Evolutionary conservation across 2,329 filamentous ascomycete species (phyloP).

Genomic region (Alternaria sp.): DNA sequence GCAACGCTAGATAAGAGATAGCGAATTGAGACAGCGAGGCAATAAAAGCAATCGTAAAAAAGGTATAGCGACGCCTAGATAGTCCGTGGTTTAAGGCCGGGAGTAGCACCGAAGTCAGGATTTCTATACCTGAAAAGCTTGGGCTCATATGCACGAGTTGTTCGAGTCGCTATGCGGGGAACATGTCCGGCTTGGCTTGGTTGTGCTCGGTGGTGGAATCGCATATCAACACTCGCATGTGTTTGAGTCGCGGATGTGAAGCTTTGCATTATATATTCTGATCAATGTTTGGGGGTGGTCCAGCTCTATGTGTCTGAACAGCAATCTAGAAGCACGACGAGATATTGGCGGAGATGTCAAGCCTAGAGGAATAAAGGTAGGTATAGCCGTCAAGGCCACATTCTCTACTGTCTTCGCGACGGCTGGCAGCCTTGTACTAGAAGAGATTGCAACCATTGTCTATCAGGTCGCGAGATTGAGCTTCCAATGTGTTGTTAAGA

Average conservation of each 20-base stretch:
- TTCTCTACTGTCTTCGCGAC: not conserved
- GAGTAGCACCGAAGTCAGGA: not conserved
- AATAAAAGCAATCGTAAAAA: not conserved
- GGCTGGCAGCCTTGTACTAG: not conserved
- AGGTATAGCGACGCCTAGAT: not conserved
- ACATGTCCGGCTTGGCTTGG: not conserved
- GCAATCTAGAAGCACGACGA: not conserved
- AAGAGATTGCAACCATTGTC: not conserved
- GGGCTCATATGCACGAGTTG: not conserved
- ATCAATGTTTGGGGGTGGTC: not conserved
- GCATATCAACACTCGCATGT: not conserved
- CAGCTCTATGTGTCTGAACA: not conserved
- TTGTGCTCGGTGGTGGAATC: not conserved
- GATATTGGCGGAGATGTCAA: not conserved
- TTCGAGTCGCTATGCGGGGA: not conserved
- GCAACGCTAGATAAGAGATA: conserved; percentile 3
- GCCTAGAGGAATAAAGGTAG: not conserved
- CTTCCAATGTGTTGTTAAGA: not conserved
- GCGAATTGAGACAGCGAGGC: not conserved
- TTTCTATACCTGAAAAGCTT: not conserved
- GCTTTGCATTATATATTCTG: not conserved
- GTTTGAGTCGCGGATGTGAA: not conserved
- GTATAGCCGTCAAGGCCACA: not conserved
- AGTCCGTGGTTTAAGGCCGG: not conserved
- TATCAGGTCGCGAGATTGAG: not conserved